Evolutionary conservation across 2,329 filamentous ascomycete species (phyloP).

Genomic region (Pyricularia grisea): DNA sequence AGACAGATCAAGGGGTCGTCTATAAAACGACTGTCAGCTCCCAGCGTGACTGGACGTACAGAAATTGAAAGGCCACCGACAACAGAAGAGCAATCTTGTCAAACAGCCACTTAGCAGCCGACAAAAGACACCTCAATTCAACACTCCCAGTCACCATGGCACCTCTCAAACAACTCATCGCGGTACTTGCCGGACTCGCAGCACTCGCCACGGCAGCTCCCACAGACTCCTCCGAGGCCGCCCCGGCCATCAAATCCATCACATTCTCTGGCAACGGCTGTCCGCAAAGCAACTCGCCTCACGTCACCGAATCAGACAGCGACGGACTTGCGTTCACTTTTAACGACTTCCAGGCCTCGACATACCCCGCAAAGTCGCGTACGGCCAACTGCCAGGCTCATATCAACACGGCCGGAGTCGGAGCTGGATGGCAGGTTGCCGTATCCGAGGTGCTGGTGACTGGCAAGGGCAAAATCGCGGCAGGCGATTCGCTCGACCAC

Average conservation of each 20-base stretch:
- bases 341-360: constrained; percentile 5
- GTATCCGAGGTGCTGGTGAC: constrained; percentile 21
- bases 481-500: constrained; percentile 22
- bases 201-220: constrained; percentile 12
- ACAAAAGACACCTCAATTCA: neutral
- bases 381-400: constrained; percentile 28
- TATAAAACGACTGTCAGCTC: neutral
- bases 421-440: constrained; percentile 28
- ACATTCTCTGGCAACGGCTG: constrained; percentile 27
- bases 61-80: neutral
- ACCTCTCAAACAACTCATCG: constrained; percentile 10
- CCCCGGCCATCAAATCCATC: constrained; percentile 19
- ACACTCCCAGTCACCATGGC: constrained; percentile 10
- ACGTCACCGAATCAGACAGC: constrained; percentile 19
- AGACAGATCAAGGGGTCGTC: neutral
- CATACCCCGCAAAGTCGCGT: constrained; percentile 11
- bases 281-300: constrained; percentile 20
- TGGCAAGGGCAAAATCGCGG: constrained; percentile 22
- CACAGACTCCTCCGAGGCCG: constrained; percentile 7
- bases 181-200: constrained; percentile 12
- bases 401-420: constrained; percentile 11
- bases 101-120: neutral
- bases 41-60: neutral
- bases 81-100: neutral
- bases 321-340: constrained; percentile 15